Evolutionary conservation across 1,284 basidiomycete species (phyloP).

Genomic region (Ustilago shanxiensis): DNA sequence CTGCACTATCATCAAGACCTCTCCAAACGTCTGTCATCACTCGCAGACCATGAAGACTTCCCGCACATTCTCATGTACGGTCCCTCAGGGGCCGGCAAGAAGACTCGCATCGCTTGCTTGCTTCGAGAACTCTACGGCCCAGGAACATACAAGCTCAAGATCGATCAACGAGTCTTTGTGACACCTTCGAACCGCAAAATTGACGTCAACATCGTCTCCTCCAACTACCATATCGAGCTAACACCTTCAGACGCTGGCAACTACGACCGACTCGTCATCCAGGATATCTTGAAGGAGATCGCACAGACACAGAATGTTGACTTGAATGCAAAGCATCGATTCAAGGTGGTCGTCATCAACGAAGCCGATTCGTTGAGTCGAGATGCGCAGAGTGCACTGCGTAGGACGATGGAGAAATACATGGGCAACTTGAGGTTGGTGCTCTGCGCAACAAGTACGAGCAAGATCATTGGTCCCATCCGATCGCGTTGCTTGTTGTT

Average conservation of each 20-base stretch:
- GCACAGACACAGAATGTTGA: conserved; percentile 99
- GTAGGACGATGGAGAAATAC: conserved; percentile 98
- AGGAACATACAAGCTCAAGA: conserved; percentile 96
- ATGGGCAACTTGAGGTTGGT: conserved; percentile 98
- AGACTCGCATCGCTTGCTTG: conserved; percentile 87
- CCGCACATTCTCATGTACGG: conserved; percentile 99
- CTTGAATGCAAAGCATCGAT: conserved; percentile 91
- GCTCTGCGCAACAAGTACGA: conserved; percentile 96
- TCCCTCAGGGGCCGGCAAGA: conserved; percentile 96
- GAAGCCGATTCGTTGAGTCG: conserved; percentile 94
- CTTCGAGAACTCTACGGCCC: conserved; percentile 89
- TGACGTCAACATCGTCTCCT: conserved; percentile 93
- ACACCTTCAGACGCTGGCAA: conserved; percentile 98
- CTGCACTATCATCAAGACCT: conserved; percentile 90
- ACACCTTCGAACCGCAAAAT: conserved; percentile 95
- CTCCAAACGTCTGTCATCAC: conserved; percentile 82
- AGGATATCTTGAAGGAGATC: conserved; percentile 97
- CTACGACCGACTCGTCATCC: conserved; percentile 94
- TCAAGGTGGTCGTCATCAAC: conserved; percentile 99
- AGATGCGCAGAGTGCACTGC: conserved; percentile 95
- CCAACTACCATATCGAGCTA: conserved; percentile 94
- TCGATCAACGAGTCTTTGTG: conserved; percentile 95
- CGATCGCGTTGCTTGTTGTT: conserved; percentile 93
- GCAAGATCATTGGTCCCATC: conserved; percentile 96
- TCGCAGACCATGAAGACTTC: conserved; percentile 79